Percentiles rank a stretch among this genome's conserved stretches.
Evolutionary conservation across 257 asterid genomes (phyloP).

Genomic region (Solanum clarkiae): DNA sequence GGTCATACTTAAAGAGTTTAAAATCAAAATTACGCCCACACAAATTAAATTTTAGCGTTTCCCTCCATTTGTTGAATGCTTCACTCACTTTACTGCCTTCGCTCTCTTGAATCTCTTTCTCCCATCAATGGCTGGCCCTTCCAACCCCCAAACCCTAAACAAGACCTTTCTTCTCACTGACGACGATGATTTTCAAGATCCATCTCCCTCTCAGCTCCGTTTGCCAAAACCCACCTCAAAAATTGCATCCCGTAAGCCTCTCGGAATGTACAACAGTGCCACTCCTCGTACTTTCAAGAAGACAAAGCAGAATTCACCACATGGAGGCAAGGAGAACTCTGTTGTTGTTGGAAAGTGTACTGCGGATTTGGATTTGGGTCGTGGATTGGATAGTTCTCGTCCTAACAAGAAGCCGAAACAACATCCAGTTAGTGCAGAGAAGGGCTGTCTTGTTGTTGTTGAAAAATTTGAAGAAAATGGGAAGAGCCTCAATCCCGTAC

Average conservation of each 20-base stretch:
- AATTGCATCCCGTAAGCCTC: constrained; percentile 13
- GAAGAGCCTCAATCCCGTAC: neutral
- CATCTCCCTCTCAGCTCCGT: constrained; percentile 20
- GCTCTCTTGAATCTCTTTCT: neutral
- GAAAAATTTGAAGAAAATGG: neutral
- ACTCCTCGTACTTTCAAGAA: constrained; percentile 11
- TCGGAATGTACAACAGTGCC: constrained; percentile 11
- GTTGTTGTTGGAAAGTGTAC: neutral
- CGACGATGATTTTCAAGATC: constrained; percentile 66
- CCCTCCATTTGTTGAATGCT: neutral
- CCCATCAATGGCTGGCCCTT: neutral
- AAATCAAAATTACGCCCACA: neutral
- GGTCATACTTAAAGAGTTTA: too few relatives aligned
- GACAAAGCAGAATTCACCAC: constrained; percentile 9
- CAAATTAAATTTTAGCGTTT: neutral
- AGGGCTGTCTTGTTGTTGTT: neutral
- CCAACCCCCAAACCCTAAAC: constrained; percentile 22
- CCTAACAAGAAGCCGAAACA: neutral
- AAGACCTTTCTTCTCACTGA: constrained; percentile 5
- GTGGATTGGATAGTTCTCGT: neutral
- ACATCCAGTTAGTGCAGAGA: neutral
- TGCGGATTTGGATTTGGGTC: neutral
- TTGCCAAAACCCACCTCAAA: constrained; percentile 19
- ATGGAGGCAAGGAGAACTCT: constrained; percentile 33
- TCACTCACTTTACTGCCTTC: neutral